Evolutionary conservation across 1,139 yeast genomes (phyloP).

Genomic region (Yamadazyma siamensis): DNA sequence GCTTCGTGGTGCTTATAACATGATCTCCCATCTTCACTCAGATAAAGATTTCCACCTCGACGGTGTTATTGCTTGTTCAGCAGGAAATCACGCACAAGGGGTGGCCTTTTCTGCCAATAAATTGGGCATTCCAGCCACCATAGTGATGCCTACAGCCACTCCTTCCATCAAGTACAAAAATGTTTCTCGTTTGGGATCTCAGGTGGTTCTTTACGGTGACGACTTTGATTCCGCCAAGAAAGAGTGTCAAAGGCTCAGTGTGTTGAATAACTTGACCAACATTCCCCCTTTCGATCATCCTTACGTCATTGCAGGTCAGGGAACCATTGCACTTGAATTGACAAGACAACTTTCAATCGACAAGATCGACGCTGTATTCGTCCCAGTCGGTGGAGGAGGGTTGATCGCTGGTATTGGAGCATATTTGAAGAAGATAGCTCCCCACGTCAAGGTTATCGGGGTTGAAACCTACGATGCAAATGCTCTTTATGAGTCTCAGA

Average conservation of each 20-base stretch:
- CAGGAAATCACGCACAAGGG: slow-evolving; percentile 99
- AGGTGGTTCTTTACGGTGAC: slow-evolving; percentile 88
- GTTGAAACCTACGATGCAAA: slow-evolving; percentile 96
- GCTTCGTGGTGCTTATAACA: slow-evolving; percentile 94
- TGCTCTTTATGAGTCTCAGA: slow-evolving; percentile 76
- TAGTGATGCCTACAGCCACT: slow-evolving; percentile 97
- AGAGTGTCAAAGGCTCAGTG: slow-evolving; percentile 74
- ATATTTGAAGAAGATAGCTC: slow-evolving; percentile 92
- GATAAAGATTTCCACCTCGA: slow-evolving; percentile 58
- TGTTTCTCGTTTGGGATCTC: slow-evolving; percentile 88
- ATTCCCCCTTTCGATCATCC: slow-evolving; percentile 99
- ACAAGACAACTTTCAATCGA: slow-evolving; percentile 80
- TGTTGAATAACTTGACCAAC: slow-evolving; percentile 71
- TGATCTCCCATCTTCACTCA: slow-evolving; percentile 80
- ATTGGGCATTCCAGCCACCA: slow-evolving; percentile 86
- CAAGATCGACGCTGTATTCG: slow-evolving; percentile 80
- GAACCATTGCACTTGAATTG: slow-evolving; percentile 91
- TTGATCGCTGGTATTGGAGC: slow-evolving; percentile 87
- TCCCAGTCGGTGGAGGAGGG: slow-evolving; percentile 98
- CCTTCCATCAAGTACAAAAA: slow-evolving; percentile 92
- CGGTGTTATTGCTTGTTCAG: slow-evolving; percentile 97
- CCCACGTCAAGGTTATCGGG: slow-evolving; percentile 92
- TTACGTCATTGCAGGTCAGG: slow-evolving; percentile 98
- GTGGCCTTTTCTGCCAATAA: slow-evolving; percentile 89
- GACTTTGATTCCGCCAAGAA: slow-evolving; percentile 91